Base-by-base conservation (phyloP, 176 grass and related monocot genomes). In the Aegilops bicornis region DNA sequence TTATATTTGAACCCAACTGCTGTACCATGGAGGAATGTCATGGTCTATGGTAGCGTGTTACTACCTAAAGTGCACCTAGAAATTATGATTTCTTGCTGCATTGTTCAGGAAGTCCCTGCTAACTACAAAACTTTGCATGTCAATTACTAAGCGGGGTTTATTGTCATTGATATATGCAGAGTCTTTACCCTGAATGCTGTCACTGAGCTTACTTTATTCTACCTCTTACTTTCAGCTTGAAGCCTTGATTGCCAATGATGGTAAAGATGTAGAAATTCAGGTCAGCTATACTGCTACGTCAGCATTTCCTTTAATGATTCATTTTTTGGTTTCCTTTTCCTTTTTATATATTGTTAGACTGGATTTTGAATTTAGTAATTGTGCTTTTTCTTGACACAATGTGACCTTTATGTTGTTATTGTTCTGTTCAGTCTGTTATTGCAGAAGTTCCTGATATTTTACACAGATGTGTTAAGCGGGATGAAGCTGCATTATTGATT, bases 391-490 rank as follows among this genome's bases (percentile, higher is more conserved):
- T 65, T 54, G 45, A 83, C 11, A 27, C 62, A 45, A 66, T 85
- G 14, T 83, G 68, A 17, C 66, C 83, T 83, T 72, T 78, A 50
- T 86, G 58, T 75, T 82, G 65, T 52, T 90, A 16, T 82, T 73
- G 43, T 83, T 89, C 6, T 92, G 23, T 87, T 67, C 79, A 98
- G 96, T 94, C 87, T 78, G 86, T 98, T 84, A 92, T 98, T 54
- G 68, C 86, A 22, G 96, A 98, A 86, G 91, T 98, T 80, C 89
- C 93, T 62, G 96, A 95, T 77, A 98, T 95, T 81, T 89, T 98
- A 85, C 82, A 87, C 20, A 98, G 84, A 94, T 98, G 90, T 88
- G 84, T 92, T 56, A 94, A 88, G 78, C 89, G 93, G 78, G 96
- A 98, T 82, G 93, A 95, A 86, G 93, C 93, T 88, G 88, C 96